Evolutionary conservation across 352 stramenopile species (phyloP).

Genomic region (Phytophthora ramorum): DNA sequence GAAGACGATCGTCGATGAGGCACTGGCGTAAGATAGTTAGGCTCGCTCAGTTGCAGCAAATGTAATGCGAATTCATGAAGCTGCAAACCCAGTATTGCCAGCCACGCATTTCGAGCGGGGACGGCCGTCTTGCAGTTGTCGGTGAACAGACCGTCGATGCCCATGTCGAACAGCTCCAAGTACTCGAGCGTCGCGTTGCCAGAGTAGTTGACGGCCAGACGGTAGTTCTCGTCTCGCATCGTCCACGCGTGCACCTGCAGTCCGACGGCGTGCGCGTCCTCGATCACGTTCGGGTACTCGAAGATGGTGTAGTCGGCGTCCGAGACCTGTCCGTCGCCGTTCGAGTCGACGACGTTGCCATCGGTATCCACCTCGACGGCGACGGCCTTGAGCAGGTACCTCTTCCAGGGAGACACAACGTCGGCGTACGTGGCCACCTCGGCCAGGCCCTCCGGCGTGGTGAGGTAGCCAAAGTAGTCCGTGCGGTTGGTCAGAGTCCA

Average conservation of each 20-base stretch:
- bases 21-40: slow-evolving; percentile 50
- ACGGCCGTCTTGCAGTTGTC: slow-evolving; percentile 67
- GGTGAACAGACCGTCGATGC: slow-evolving; percentile 70
- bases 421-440: slow-evolving; percentile 75
- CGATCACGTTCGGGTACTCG: slow-evolving; percentile 19
- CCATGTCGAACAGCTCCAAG: slow-evolving; percentile 66
- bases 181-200: slow-evolving; percentile 68
- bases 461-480: slow-evolving; percentile 59
- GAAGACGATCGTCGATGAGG: slow-evolving; percentile 91
- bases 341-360: slow-evolving; percentile 59
- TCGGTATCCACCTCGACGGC: slow-evolving; percentile 46
- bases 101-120: slow-evolving; percentile 47
- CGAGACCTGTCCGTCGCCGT: slow-evolving; percentile 65
- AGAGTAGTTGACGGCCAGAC: slow-evolving; percentile 69
- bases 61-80: background rate
- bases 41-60: background rate
- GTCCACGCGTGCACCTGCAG: slow-evolving; percentile 68
- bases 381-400: slow-evolving; percentile 69
- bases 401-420: slow-evolving; percentile 85
- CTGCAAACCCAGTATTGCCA: slow-evolving; percentile 27
- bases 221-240: slow-evolving; percentile 75
- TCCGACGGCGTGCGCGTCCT: slow-evolving; percentile 48
- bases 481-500: slow-evolving; percentile 65
- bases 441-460: slow-evolving; percentile 61
- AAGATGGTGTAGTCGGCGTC: slow-evolving; percentile 71